Percentiles rank a stretch among this genome's conserved stretches.
Evolutionary conservation across 495 filamentous ascomycete species (phyloP).

Genomic region (Aspergillus bertholletiae): DNA sequence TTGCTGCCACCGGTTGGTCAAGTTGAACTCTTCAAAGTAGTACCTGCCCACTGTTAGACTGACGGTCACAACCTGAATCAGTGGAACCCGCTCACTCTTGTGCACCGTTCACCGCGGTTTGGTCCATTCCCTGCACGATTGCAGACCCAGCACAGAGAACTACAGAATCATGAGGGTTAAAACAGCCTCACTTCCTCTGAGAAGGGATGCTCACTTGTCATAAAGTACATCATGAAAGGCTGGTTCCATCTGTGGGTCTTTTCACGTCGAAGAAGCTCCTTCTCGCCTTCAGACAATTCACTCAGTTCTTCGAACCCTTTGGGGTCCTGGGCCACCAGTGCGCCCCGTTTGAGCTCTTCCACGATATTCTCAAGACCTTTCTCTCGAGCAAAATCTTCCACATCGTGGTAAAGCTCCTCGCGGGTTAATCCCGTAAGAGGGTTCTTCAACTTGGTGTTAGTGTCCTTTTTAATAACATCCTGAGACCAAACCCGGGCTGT

Average conservation of each 20-base stretch:
- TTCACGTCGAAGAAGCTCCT: conserved; percentile 52
- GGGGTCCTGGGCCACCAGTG: conserved; percentile 57
- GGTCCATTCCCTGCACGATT: conserved; percentile 52
- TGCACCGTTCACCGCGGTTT: conserved; percentile 59
- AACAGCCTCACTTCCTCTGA: conserved; percentile 17
- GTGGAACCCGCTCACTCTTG: conserved; percentile 3
- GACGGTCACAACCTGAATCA: not conserved
- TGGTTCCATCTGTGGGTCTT: conserved; percentile 61
- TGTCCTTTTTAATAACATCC: conserved; percentile 3
- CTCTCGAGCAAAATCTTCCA: conserved; percentile 55
- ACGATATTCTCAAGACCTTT: conserved; percentile 54
- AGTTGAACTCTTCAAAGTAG: conserved; percentile 14
- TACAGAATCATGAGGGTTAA: conserved; percentile 5
- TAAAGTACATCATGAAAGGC: conserved; percentile 57
- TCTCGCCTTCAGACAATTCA: conserved; percentile 49
- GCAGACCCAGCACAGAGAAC: conserved; percentile 10
- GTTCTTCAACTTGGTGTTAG: conserved; percentile 31
- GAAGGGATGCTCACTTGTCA: conserved; percentile 51
- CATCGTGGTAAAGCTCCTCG: conserved; percentile 53
- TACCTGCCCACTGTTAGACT: conserved; percentile 1
- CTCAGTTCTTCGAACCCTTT: conserved; percentile 27
- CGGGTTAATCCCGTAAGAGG: conserved; percentile 55
- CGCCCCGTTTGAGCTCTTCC: conserved; percentile 60
- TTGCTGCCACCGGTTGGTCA: conserved; percentile 47
- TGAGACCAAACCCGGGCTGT: conserved; percentile 12